phyloP scores from a whole-genome alignment of 495 filamentous ascomycete species.

The Penicilliopsis zonata region DNA sequence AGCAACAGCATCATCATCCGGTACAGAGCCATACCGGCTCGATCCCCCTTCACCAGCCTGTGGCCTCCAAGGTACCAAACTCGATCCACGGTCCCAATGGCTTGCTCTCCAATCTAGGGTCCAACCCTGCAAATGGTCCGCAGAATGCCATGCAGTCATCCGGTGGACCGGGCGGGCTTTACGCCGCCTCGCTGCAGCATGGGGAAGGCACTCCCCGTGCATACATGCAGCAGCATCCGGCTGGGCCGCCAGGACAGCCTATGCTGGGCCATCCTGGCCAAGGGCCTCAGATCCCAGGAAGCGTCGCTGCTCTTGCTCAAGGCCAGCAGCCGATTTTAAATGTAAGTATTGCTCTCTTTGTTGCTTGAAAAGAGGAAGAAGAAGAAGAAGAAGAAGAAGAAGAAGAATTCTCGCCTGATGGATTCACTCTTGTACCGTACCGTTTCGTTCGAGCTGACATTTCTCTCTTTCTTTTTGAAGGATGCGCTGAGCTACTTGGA shows the following conservation, averaged over 20 bases:
- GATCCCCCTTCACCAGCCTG: constrained; percentile 81
- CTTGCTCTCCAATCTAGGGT: constrained; percentile 62
- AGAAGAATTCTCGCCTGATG: no score
- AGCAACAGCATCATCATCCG: constrained; percentile 48
- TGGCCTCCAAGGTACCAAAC: constrained; percentile 67
- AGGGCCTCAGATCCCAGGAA: constrained; percentile 34
- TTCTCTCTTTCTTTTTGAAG: no score
- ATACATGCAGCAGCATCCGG: constrained; percentile 53
- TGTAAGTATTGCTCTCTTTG: constrained; percentile 36
- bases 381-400: no score
- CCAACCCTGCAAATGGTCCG: constrained; percentile 36
- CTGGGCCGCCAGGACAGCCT: constrained; percentile 42
- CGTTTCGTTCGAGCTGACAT: no score
- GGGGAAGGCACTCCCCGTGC: constrained; percentile 48
- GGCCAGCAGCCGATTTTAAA: constrained; percentile 96
- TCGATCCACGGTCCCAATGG: constrained; percentile 82
- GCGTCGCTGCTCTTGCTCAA: constrained; percentile 53
- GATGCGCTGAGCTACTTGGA: constrained; percentile 96
- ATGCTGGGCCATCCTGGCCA: constrained; percentile 45
- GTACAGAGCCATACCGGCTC: constrained; percentile 77
- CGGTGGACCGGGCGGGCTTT: constrained; percentile 49
- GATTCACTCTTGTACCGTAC: no score
- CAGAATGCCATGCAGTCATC: constrained; percentile 52
- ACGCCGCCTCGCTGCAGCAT: constrained; percentile 53
- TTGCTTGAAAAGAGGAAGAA: no score